Base-by-base conservation (phyloP, 2,329 filamentous ascomycete species). In the Exophiala sp. region DNA sequence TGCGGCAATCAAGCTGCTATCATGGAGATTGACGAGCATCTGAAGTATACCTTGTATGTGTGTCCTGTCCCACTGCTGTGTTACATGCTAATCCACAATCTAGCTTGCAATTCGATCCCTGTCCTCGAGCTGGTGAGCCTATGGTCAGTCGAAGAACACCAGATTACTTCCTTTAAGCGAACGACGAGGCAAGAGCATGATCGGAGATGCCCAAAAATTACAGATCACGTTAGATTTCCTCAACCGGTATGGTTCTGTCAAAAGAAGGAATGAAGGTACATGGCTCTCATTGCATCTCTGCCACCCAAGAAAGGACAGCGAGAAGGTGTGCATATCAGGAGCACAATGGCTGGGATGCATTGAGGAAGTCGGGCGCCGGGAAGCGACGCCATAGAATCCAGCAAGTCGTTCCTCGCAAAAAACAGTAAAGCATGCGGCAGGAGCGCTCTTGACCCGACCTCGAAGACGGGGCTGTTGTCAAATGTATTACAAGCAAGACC, bases 1-100 rank as follows among this genome's bases (percentile, higher is more conserved):
- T 99, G 94, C 70, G 94, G 94, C 69, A 99, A 99, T 75, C 94
- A 97, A 75, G 94, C 94, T 53, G 94, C 94, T n/a, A 97, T 99
- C 72, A 99, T 99, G 94, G 94, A 97, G 76, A 99, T 99, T 73
- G 94, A 97, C 64, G 94, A 99, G 77, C 91, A 97, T 73, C 78
- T 99, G 70, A 97, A 99, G 80, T 99, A 97, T 76, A 97, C 94
- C 68, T 97, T 99, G 92, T 96, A 82, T 74, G 91, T 85, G 32
- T 42, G n/a, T 32, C 35, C 39, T n/a, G 36, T 20, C 9, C 58
- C 67, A 73, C 62, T 72, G 18, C 44, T 34, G 36, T 33, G 20
- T 16, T 24, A n/a, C 34, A 34, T n/a, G 18, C 12, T 34, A 32
- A 35, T n/a, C 58, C 41, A 42, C 33, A n/a, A 24, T 55, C 16